Percentiles rank a stretch among this genome's conserved stretches.
phyloP scores from a whole-genome alignment of 1,284 basidiomycete species.

The Cryptococcus neoformans region DNA sequence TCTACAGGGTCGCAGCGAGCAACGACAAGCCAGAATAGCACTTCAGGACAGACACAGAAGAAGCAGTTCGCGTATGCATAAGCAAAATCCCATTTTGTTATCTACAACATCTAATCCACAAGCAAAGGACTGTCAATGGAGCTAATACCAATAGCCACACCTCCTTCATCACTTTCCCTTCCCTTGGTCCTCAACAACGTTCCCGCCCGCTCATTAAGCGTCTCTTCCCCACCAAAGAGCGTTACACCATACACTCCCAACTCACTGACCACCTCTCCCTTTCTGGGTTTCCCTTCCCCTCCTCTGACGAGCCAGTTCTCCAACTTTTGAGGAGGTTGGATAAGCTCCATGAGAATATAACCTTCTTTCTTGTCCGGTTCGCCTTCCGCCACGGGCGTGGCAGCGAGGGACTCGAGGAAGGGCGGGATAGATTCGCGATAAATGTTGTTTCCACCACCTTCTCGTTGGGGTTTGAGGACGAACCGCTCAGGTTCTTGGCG shows the following conservation, averaged over 20 bases:
- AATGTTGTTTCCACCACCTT: slow-evolving; percentile 97
- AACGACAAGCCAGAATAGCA: too few relatives aligned
- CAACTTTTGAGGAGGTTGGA: slow-evolving; percentile 65
- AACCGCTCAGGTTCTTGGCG: slow-evolving; percentile 57
- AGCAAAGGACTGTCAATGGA: slow-evolving; percentile 45
- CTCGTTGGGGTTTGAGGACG: slow-evolving; percentile 93
- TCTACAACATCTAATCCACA: slow-evolving; percentile 5
- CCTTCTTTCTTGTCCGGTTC: slow-evolving; percentile 52
- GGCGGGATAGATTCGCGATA: slow-evolving; percentile 78
- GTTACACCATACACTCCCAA: slow-evolving; percentile 89
- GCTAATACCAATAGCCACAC: slow-evolving; percentile 75
- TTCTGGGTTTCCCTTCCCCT: slow-evolving; percentile 47
- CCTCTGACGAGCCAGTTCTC: slow-evolving; percentile 70
- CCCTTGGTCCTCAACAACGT: slow-evolving; percentile 92
- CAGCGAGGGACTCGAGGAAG: slow-evolving; percentile 65
- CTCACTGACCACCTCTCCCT: slow-evolving; percentile 78
- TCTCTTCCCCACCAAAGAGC: slow-evolving; percentile 60
- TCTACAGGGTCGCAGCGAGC: too few relatives aligned
- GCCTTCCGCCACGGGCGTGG: slow-evolving; percentile 47
- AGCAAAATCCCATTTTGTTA: too few relatives aligned
- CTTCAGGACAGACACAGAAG: too few relatives aligned
- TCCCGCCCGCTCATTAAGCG: slow-evolving; percentile 64
- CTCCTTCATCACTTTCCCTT: slow-evolving; percentile 88
- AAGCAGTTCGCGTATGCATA: too few relatives aligned
- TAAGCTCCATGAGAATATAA: slow-evolving; percentile 94